These are phyloP conservation scores for Gossypioides kirkii DNA, from an alignment of 345 rosid genomes.

Conservation along the genomic window DNA sequence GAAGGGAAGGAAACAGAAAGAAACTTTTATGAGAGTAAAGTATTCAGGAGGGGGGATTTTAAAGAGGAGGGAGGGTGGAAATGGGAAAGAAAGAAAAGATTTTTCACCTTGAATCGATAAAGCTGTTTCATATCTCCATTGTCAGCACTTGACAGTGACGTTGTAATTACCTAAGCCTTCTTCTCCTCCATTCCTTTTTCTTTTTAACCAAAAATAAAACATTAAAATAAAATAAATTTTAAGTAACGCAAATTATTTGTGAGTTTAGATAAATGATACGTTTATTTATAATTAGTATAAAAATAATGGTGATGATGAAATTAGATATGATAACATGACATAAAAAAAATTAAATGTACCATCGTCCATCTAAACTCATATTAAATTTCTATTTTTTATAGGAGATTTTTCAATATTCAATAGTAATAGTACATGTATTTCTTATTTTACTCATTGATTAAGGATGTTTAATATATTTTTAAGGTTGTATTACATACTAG, in stretches of 20 bases:
- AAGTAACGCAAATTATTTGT: background rate
- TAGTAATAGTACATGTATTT: no score
- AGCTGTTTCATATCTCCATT: background rate
- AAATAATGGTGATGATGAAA: no score
- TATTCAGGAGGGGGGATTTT: background rate
- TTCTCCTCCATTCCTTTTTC: background rate
- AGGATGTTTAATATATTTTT: no score
- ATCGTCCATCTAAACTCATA: no score
- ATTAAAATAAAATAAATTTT: background rate
- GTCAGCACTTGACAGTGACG: background rate
- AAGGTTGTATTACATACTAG: no score
- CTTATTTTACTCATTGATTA: no score
- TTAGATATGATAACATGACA: no score
- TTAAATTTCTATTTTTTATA: no score
- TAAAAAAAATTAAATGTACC: no score
- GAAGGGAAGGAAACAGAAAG: conserved; percentile 47
- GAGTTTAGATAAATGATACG: no score
- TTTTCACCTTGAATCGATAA: background rate
- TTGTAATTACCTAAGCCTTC: background rate
- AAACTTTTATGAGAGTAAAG: background rate
- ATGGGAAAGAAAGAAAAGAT: background rate
- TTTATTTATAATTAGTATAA: no score
- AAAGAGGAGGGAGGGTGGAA: background rate
- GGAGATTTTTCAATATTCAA: no score
- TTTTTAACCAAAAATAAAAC: background rate